These are phyloP conservation scores for Aspergillus ibericus DNA, from an alignment of 2,329 filamentous ascomycete genomes.

Conservation along the genomic window DNA sequence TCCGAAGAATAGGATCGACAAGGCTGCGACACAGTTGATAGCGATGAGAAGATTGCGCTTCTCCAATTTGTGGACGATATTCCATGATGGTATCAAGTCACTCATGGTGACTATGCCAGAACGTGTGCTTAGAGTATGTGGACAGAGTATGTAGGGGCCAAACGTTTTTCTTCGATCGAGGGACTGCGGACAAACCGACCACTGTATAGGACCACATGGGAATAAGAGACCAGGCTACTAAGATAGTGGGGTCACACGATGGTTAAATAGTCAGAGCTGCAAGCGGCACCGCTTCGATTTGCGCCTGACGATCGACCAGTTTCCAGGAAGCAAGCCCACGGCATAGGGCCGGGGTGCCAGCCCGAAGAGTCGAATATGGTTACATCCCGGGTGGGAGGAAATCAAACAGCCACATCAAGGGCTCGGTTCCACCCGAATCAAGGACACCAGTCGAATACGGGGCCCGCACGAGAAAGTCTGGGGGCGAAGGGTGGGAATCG, in stretches of 20 bases:
- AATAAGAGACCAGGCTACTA: not conserved
- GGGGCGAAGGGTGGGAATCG: not conserved
- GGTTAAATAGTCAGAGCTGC: not conserved
- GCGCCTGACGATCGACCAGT: constrained; percentile 7
- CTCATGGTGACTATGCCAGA: constrained; percentile 28
- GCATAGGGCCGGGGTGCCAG: not conserved
- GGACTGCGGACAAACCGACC: not conserved
- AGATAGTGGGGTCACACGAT: not conserved
- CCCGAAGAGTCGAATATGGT: constrained; percentile 17
- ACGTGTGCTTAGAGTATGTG: not conserved
- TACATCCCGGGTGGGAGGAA: constrained; percentile 23
- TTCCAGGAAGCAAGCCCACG: constrained; percentile 1
- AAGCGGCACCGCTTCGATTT: not conserved
- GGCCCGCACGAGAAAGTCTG: constrained; percentile 1
- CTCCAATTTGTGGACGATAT: constrained; percentile 56
- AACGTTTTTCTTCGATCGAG: not conserved
- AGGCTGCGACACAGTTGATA: constrained; percentile 62
- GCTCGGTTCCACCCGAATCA: not conserved
- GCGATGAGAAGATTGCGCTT: constrained; percentile 59
- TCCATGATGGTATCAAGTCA: constrained; percentile 44
- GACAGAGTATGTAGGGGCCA: not conserved
- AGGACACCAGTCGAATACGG: not conserved
- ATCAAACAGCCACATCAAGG: not conserved
- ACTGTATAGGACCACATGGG: not conserved
- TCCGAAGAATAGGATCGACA: constrained; percentile 69